These are phyloP conservation scores for Pugionium dolabratum DNA, from an alignment of 345 rosid genomes.

Conservation along the genomic window DNA sequence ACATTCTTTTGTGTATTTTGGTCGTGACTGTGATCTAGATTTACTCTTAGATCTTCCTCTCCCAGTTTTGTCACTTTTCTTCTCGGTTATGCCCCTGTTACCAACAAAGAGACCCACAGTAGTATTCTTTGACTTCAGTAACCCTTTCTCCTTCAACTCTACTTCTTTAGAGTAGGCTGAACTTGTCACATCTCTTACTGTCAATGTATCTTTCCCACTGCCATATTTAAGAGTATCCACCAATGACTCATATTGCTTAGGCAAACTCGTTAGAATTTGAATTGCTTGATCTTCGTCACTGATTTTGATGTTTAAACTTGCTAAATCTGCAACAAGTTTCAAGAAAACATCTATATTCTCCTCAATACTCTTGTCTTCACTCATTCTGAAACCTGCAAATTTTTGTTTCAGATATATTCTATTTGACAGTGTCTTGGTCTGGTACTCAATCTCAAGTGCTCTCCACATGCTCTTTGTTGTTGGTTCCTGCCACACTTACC, in stretches of 20 bases:
- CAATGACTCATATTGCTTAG: neutral
- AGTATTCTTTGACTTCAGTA: too few species aligned
- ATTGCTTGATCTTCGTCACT: too few species aligned
- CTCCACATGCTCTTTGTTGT: too few species aligned
- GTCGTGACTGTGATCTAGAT: neutral
- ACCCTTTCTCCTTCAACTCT: neutral
- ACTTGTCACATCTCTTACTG: neutral
- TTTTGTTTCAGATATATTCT: too few species aligned
- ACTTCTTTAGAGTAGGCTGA: neutral
- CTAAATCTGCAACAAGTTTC: too few species aligned
- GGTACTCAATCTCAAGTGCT: too few species aligned
- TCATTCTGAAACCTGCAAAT: too few species aligned
- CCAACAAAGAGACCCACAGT: neutral
- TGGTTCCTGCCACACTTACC: too few species aligned
- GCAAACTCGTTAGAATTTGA: neutral
- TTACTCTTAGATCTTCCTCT: neutral
- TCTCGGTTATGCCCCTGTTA: neutral
- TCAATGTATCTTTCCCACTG: neutral
- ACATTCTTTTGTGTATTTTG: neutral
- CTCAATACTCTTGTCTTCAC: too few species aligned
- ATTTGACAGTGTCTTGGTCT: too few species aligned
- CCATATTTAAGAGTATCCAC: neutral
- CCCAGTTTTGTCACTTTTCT: neutral
- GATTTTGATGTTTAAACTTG: too few species aligned
- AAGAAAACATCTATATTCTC: too few species aligned